Conservation (phyloP, 179 eudicot species). For the Beta lomatogona region DNA sequence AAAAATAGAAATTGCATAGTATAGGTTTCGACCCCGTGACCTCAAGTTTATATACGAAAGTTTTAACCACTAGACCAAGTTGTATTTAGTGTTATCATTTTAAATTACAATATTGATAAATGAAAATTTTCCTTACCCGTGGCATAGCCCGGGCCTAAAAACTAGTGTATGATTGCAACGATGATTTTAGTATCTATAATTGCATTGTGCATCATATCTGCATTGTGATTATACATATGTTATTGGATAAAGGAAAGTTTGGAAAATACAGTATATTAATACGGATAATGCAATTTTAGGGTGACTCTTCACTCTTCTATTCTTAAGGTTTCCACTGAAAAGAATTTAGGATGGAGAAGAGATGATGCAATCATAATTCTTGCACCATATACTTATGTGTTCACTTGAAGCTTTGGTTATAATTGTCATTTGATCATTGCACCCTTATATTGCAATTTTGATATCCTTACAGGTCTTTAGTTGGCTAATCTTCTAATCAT, state of each 20-base stretch:
- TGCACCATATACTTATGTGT: background rate
- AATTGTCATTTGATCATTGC: background rate
- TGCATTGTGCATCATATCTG: no score
- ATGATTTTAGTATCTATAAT: background rate
- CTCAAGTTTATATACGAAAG: no score
- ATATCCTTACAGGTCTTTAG: background rate
- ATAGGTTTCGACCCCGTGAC: no score
- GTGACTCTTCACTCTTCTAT: background rate
- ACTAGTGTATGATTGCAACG: background rate
- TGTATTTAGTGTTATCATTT: no score
- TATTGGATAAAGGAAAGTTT: background rate
- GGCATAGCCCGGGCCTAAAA: no score
- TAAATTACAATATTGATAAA: no score
- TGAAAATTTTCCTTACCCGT: no score
- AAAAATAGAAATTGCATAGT: no score
- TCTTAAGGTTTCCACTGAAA: background rate
- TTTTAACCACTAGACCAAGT: no score
- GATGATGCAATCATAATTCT: background rate
- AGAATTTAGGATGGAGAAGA: background rate
- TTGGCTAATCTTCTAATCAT: background rate
- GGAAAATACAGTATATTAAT: background rate
- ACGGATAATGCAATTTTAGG: background rate
- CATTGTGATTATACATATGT: background rate
- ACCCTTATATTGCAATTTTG: background rate
- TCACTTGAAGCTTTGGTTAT: background rate